phyloP scores from a whole-genome alignment of 495 filamentous ascomycete species.

The Daldinia vernicosa region DNA sequence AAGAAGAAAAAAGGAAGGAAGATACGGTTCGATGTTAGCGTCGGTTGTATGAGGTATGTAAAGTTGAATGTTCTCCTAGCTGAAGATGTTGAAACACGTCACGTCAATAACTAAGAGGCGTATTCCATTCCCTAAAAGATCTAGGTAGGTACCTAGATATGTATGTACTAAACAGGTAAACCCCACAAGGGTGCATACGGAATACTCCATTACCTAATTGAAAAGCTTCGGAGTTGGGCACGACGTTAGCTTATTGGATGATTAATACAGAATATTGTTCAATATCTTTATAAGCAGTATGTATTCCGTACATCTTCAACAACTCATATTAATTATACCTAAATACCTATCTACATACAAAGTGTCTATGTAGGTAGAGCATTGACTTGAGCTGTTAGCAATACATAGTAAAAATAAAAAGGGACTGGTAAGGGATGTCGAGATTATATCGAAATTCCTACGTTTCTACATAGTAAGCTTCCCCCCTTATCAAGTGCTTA shows the following conservation, averaged over 20 bases:
- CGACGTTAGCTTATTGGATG: neutral
- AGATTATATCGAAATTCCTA: constrained; percentile 38
- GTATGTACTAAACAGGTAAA: constrained; percentile 1
- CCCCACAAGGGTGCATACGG: constrained; percentile 19
- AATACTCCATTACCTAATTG: constrained; percentile 3
- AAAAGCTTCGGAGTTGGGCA: neutral
- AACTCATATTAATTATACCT: no score
- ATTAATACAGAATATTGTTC: neutral
- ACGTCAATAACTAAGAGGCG: constrained; percentile 4
- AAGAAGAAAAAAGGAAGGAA: neutral
- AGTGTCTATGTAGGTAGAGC: no score
- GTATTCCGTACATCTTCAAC: neutral
- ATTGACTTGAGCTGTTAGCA: no score
- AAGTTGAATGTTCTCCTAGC: constrained; percentile 15
- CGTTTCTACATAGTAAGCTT: constrained; percentile 6
- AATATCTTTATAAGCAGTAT: neutral
- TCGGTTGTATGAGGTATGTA: constrained; percentile 4
- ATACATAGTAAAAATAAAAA: neutral
- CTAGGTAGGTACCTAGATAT: no score
- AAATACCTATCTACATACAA: no score
- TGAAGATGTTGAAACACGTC: constrained; percentile 38
- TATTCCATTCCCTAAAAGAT: neutral
- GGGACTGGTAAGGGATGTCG: constrained; percentile 11
- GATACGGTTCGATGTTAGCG: neutral
- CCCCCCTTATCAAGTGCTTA: no score